phyloP scores from a whole-genome alignment of 768 basidiomycete species.

The Tephrocybe sp. region DNA sequence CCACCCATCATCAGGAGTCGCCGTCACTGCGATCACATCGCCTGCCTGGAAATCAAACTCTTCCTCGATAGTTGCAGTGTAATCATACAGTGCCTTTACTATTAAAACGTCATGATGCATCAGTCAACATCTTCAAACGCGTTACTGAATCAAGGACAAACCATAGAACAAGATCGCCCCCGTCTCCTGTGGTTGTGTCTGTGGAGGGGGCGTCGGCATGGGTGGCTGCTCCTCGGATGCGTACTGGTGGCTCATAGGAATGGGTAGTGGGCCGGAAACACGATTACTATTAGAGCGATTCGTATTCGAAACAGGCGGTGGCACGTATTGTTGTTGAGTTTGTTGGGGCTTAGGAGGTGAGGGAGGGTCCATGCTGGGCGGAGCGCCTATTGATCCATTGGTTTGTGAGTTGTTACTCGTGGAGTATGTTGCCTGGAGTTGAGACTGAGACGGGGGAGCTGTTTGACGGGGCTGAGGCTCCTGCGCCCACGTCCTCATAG shows the following conservation, averaged over 20 bases:
- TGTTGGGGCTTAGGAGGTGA: conserved; percentile 8
- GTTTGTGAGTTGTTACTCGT: background rate
- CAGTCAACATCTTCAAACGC: background rate
- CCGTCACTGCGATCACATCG: conserved; percentile 96
- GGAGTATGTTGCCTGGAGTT: background rate
- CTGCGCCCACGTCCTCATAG: conserved; percentile 25
- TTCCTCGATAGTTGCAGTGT: conserved; percentile 79
- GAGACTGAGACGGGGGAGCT: background rate
- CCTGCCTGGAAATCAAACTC: conserved; percentile 96
- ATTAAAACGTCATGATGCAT: background rate
- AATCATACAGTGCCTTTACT: conserved; percentile 92
- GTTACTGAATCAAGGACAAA: conserved; percentile 34
- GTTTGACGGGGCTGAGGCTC: background rate
- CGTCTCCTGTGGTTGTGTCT: conserved; percentile 21
- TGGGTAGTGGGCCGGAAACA: conserved; percentile 18
- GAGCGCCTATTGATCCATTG: conserved; percentile 39
- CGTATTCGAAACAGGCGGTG: background rate
- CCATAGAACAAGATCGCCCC: conserved; percentile 80
- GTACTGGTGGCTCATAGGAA: conserved; percentile 5
- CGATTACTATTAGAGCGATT: background rate
- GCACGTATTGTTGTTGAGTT: background rate
- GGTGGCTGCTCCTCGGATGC: conserved; percentile 13
- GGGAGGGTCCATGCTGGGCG: conserved; percentile 14
- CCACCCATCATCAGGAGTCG: conserved; percentile 96
- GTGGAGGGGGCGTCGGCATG: conserved; percentile 23